Evolutionary conservation across 2,329 filamentous ascomycete species (phyloP).

Genomic region (Incumbomyces delicatus): DNA sequence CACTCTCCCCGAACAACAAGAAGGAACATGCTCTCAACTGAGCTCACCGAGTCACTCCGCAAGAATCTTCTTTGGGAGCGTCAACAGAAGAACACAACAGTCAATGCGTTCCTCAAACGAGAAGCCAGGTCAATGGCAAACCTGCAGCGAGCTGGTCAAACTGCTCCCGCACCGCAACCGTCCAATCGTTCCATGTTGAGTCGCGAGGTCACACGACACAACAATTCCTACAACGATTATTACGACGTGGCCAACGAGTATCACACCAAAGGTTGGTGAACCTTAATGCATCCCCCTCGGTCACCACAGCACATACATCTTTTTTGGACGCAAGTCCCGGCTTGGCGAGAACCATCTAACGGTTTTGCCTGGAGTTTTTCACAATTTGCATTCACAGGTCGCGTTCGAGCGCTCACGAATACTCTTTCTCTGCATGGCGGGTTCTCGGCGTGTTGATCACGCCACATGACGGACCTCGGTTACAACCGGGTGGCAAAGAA

Average conservation of each 20-base stretch:
- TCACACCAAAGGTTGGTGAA: slow-evolving; percentile 75
- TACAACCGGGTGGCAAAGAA: not conserved
- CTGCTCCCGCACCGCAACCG: slow-evolving; percentile 49
- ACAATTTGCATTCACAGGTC: slow-evolving; percentile 12
- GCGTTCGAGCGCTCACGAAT: slow-evolving; percentile 6
- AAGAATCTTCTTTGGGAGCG: slow-evolving; percentile 91
- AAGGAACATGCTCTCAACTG: slow-evolving; percentile 89
- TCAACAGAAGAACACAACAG: slow-evolving; percentile 83
- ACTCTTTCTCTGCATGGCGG: not conserved
- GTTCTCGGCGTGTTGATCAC: not conserved
- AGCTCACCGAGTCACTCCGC: slow-evolving; percentile 84
- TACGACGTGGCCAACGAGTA: slow-evolving; percentile 76
- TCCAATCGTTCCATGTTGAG: slow-evolving; percentile 44
- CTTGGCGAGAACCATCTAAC: slow-evolving; percentile 4
- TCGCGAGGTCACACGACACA: slow-evolving; percentile 50
- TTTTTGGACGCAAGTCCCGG: slow-evolving; percentile 1
- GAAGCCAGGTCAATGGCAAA: slow-evolving; percentile 87
- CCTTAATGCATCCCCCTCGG: not conserved
- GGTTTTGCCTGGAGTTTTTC: slow-evolving; percentile 15
- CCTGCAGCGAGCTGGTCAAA: slow-evolving; percentile 56
- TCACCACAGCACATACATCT: slow-evolving; percentile 2
- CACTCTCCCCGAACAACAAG: slow-evolving; percentile 86
- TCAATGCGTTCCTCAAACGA: slow-evolving; percentile 79
- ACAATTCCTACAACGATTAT: slow-evolving; percentile 75
- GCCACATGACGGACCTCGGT: not conserved